Evolutionary conservation across 257 asterid species (phyloP).

Genomic region (Fraxinus pennsylvanica): DNA sequence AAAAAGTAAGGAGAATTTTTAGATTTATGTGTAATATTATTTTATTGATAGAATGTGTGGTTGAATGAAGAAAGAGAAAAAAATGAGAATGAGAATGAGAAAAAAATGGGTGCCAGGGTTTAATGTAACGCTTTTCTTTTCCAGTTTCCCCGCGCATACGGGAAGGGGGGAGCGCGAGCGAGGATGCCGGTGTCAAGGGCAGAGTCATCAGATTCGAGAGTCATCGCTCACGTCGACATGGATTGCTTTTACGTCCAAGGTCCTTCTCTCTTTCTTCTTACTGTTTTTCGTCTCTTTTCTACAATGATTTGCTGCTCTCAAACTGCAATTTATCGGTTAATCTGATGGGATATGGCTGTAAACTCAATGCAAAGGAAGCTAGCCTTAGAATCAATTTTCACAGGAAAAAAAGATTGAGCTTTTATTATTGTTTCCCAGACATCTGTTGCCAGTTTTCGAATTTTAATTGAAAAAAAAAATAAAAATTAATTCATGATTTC

Average conservation of each 20-base stretch:
- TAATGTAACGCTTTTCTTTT: too few species aligned
- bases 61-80: too few species aligned
- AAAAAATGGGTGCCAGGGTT: too few species aligned
- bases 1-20: too few species aligned
- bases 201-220: slow-evolving; percentile 69
- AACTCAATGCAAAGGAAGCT: background rate
- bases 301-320: background rate
- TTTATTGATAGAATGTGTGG: too few species aligned
- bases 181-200: slow-evolving; percentile 83
- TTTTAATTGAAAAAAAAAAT: background rate
- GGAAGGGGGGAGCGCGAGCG: background rate
- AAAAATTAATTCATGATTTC: too few species aligned
- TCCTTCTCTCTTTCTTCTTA: slow-evolving; percentile 17
- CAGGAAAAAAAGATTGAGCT: background rate
- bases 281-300: background rate
- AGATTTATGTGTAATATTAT: too few species aligned
- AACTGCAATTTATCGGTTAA: background rate
- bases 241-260: slow-evolving; percentile 99
- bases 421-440: background rate
- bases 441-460: background rate
- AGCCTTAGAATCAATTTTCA: background rate
- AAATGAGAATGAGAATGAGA: too few species aligned
- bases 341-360: background rate
- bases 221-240: slow-evolving; percentile 94
- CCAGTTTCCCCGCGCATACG: background rate